Evolutionary conservation across 495 filamentous ascomycete genomes (phyloP).

Genomic region (Parmelia sp.): DNA sequence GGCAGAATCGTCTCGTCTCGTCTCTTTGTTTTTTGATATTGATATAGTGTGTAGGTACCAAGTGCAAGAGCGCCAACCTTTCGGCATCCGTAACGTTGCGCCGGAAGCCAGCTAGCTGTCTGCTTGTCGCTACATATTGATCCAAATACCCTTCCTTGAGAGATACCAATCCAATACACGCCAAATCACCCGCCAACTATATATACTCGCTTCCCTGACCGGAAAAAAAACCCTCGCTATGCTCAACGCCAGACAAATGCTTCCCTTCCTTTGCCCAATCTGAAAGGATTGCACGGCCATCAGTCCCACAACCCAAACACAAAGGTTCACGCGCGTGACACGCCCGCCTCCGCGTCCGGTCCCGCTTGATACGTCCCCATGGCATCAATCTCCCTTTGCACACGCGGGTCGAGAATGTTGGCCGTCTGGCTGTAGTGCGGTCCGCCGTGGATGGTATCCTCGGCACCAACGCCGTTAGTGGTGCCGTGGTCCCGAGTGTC

Average conservation of each 20-base stretch:
- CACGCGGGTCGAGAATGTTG: constrained; percentile 44
- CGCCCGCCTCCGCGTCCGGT: constrained; percentile 8
- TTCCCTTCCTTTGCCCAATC: background rate
- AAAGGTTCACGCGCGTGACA: background rate
- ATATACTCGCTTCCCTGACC: background rate
- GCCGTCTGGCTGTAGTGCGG: constrained; percentile 38
- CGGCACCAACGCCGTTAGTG: background rate
- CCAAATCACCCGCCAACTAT: too few relatives aligned
- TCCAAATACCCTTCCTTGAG: too few relatives aligned
- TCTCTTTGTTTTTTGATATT: too few relatives aligned
- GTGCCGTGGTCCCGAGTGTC: background rate
- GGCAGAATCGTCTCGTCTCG: too few relatives aligned
- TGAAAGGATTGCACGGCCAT: background rate
- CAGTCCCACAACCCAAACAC: background rate
- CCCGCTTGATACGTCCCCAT: constrained; percentile 3
- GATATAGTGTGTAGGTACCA: too few relatives aligned
- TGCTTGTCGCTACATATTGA: too few relatives aligned
- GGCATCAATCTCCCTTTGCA: constrained; percentile 16
- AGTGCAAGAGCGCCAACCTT: too few relatives aligned
- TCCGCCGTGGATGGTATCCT: constrained; percentile 29
- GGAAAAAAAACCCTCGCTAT: background rate
- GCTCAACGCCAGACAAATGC: background rate
- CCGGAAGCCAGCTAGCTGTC: too few relatives aligned
- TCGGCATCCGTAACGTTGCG: too few relatives aligned
- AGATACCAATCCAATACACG: too few relatives aligned